Conservation (phyloP, 176 grass and related monocot species). For the Otatea glauca region DNA sequence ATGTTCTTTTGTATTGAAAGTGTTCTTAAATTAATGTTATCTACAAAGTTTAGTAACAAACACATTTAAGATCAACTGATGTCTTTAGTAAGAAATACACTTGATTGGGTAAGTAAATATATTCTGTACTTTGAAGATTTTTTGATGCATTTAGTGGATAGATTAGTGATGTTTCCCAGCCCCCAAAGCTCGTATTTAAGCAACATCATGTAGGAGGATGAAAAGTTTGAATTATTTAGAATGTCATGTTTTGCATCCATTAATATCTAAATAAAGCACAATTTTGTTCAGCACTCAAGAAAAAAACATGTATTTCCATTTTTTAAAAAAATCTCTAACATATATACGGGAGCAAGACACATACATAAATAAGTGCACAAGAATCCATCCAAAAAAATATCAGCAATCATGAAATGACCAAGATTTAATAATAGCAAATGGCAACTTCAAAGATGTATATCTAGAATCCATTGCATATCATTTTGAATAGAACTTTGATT, state of each 20-base stretch:
- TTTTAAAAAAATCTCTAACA: background rate
- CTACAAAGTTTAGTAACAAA: background rate
- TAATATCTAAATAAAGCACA: background rate
- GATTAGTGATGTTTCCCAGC: background rate
- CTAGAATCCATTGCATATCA: background rate
- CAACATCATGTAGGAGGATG: background rate
- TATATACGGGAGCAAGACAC: background rate
- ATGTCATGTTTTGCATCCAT: background rate
- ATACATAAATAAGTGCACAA: background rate
- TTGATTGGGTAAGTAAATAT: background rate
- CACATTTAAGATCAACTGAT: background rate
- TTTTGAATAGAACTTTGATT: background rate
- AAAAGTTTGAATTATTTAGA: background rate
- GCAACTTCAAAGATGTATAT: background rate
- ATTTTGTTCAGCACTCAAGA: background rate
- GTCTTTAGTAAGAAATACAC: background rate
- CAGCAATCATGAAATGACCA: background rate
- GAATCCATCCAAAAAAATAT: background rate
- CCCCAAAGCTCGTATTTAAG: background rate
- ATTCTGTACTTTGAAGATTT: background rate
- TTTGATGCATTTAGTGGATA: background rate
- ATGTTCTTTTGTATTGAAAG: background rate
- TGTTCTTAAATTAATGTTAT: background rate
- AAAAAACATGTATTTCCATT: background rate
- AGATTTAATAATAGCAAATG: background rate